phyloP scores from a whole-genome alignment of 257 asterid species.

The Mitragyna speciosa region DNA sequence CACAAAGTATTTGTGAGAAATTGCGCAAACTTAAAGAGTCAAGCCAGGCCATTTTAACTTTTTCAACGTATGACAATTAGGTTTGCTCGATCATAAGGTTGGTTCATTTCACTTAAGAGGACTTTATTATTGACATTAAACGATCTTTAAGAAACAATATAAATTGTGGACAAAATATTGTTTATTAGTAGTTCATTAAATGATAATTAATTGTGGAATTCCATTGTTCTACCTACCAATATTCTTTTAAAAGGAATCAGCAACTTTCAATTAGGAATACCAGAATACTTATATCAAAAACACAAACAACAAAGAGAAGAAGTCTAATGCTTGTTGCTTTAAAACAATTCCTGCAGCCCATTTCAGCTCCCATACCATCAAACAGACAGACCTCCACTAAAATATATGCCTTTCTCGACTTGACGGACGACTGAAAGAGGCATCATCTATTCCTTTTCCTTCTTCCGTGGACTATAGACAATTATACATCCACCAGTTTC shows the following conservation, averaged over 20 bases:
- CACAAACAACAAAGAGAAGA: background rate
- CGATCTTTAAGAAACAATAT: too few relatives aligned
- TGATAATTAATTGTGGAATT: background rate
- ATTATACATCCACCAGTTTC: background rate
- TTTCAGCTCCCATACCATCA: conserved; percentile 6
- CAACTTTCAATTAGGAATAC: background rate
- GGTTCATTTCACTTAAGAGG: too few relatives aligned
- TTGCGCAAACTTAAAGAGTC: too few relatives aligned
- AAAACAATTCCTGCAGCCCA: conserved; percentile 7
- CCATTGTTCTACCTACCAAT: background rate
- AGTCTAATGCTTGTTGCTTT: background rate
- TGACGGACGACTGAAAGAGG: conserved; percentile 12
- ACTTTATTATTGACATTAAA: too few relatives aligned
- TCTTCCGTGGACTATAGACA: background rate
- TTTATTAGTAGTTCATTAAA: background rate
- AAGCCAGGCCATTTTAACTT: too few relatives aligned
- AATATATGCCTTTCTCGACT: conserved; percentile 18
- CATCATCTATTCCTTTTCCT: conserved; percentile 2
- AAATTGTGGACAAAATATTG: background rate
- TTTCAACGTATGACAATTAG: too few relatives aligned
- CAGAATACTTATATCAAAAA: background rate
- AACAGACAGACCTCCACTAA: conserved; percentile 1
- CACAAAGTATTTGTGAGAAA: too few relatives aligned
- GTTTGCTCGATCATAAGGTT: too few relatives aligned
- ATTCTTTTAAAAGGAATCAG: background rate